A percentile compares a stretch with the other conserved stretches of the same genome.
These are phyloP conservation scores for Penicillium expansum DNA, from an alignment of 2,329 filamentous ascomycete genomes.

Conservation along the genomic window DNA sequence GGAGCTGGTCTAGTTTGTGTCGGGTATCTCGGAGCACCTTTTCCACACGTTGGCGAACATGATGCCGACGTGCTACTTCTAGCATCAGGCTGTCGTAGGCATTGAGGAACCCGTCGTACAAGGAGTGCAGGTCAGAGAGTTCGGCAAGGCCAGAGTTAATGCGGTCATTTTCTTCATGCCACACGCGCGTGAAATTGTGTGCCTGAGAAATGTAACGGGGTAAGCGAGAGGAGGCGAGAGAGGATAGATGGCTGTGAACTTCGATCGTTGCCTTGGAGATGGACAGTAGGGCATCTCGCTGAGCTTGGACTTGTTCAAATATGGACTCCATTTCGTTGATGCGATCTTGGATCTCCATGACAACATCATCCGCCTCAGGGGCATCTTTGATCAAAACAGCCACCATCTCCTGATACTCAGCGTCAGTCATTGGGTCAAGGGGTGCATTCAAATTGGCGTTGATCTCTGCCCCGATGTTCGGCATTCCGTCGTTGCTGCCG, in stretches of 20 bases:
- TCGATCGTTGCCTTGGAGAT: slow-evolving; percentile 59
- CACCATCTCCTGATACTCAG: slow-evolving; percentile 80
- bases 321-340: slow-evolving; percentile 74
- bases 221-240: slow-evolving; percentile 62
- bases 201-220: slow-evolving; percentile 51
- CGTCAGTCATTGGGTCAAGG: slow-evolving; percentile 68
- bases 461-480: slow-evolving; percentile 34
- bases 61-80: slow-evolving; percentile 73
- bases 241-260: slow-evolving; percentile 65
- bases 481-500: slow-evolving; percentile 32
- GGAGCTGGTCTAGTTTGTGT: slow-evolving; percentile 71
- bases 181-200: slow-evolving; percentile 52
- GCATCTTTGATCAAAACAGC: slow-evolving; percentile 63
- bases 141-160: slow-evolving; percentile 70
- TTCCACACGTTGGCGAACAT: slow-evolving; percentile 70
- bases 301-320: slow-evolving; percentile 61
- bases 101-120: slow-evolving; percentile 82
- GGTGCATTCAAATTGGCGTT: slow-evolving; percentile 42
- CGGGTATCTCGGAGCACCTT: slow-evolving; percentile 74
- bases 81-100: slow-evolving; percentile 83
- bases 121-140: slow-evolving; percentile 71
- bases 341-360: slow-evolving; percentile 68
- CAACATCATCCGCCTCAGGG: slow-evolving; percentile 60
- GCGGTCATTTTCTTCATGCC: slow-evolving; percentile 70
- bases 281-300: slow-evolving; percentile 57